These are phyloP conservation scores for Fusarium sp. DNA, from an alignment of 2,329 filamentous ascomycete species.

Conservation along the genomic window DNA sequence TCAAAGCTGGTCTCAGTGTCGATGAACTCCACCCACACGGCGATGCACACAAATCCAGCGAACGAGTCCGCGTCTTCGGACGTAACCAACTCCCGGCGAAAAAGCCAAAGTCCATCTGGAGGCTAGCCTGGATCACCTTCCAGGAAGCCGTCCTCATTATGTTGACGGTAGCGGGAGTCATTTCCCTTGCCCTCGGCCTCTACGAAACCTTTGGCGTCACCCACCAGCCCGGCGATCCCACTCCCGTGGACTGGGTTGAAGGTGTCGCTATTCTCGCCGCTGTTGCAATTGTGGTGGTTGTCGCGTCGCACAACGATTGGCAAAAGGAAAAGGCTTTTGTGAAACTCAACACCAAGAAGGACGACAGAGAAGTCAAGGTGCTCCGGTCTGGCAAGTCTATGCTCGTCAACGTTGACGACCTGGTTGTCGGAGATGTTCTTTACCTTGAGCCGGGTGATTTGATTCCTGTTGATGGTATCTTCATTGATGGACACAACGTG, in stretches of 20 bases:
- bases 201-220: constrained; percentile 21
- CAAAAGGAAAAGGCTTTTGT: constrained; percentile 32
- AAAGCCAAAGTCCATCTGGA: constrained; percentile 29
- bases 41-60: constrained; percentile 3
- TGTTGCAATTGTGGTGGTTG: constrained; percentile 22
- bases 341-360: constrained; percentile 31
- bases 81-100: constrained; percentile 21
- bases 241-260: constrained; percentile 28
- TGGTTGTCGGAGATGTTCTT: constrained; percentile 24
- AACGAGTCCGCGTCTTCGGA: constrained; percentile 11
- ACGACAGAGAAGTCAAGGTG: constrained; percentile 34
- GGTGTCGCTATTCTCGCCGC: constrained; percentile 29
- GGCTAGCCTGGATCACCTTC: constrained; percentile 27
- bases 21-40: constrained; percentile 9
- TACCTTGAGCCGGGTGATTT: constrained; percentile 29
- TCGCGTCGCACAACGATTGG: constrained; percentile 31
- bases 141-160: constrained; percentile 26
- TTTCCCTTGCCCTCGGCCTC: constrained; percentile 18
- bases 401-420: constrained; percentile 19
- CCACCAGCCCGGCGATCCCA: constrained; percentile 22
- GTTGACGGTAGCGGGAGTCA: constrained; percentile 24
- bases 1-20: constrained; percentile 27
- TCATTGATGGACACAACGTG: constrained; percentile 29
- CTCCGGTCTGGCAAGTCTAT: constrained; percentile 23
- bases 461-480: constrained; percentile 24